Conservation (phyloP, 164 flowering plant species). For the Aristolochia contorta region DNA sequence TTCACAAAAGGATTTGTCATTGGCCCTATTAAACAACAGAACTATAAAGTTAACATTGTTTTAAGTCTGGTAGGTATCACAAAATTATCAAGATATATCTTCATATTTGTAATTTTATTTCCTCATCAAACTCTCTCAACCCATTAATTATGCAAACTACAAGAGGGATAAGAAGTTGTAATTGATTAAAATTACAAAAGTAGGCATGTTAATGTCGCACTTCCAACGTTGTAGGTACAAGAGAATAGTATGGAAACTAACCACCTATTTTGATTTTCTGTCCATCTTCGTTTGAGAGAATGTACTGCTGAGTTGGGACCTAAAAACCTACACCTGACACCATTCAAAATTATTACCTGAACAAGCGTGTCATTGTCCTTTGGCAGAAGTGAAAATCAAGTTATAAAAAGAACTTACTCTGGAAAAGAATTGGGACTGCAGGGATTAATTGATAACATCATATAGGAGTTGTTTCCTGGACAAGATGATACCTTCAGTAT, state of each 20-base stretch:
- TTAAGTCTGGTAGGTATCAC: too few species aligned
- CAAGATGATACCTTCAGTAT: background rate
- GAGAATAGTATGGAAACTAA: conserved; percentile 9
- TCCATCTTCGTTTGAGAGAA: conserved; percentile 41
- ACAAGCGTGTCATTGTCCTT: background rate
- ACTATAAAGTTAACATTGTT: too few species aligned
- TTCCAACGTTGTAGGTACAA: too few species aligned
- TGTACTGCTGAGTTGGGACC: conserved; percentile 45
- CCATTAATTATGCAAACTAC: too few species aligned
- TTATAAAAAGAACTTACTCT: conserved; percentile 41
- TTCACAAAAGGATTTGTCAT: conserved; percentile 37
- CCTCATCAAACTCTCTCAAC: too few species aligned
- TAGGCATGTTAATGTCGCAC: too few species aligned
- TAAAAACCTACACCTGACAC: conserved; percentile 59
- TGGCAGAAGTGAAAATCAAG: background rate
- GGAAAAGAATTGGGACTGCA: conserved; percentile 51
- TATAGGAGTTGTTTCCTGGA: conserved; percentile 49
- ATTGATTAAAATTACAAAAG: too few species aligned
- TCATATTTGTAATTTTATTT: too few species aligned
- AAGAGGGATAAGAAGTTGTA: too few species aligned
- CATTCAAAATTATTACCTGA: conserved; percentile 8
- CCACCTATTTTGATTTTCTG: conserved; percentile 52
- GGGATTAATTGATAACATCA: conserved; percentile 35
- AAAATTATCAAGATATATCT: too few species aligned
- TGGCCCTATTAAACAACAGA: conserved; percentile 27